phyloP scores from a whole-genome alignment of 2,329 filamentous ascomycete genomes.

The Thelonectria discophora region DNA sequence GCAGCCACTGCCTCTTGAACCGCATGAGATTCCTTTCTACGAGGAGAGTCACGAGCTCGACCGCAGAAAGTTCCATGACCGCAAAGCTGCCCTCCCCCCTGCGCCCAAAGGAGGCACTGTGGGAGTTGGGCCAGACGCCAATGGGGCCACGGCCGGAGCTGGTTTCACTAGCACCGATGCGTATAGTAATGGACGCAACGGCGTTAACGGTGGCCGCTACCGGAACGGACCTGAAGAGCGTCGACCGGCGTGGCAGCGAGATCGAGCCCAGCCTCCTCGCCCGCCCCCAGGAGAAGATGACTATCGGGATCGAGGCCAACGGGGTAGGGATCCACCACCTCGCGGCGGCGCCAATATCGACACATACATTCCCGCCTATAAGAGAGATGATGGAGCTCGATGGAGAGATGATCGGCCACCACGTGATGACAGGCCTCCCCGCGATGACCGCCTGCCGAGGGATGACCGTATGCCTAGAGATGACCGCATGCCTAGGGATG shows the following conservation, averaged over 20 bases:
- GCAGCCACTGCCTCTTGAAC: slow-evolving; percentile 78
- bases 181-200: slow-evolving; percentile 57
- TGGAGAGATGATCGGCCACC: slow-evolving; percentile 48
- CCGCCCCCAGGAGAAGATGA: slow-evolving; percentile 49
- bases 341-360: slow-evolving; percentile 51
- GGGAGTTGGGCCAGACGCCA: slow-evolving; percentile 72
- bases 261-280: slow-evolving; percentile 62
- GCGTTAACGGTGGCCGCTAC: slow-evolving; percentile 58
- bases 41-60: slow-evolving; percentile 98
- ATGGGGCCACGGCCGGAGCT: slow-evolving; percentile 54
- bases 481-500: slow-evolving; percentile 27
- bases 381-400: slow-evolving; percentile 46
- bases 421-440: slow-evolving; percentile 33
- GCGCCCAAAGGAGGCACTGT: slow-evolving; percentile 92
- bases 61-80: slow-evolving; percentile 86
- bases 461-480: slow-evolving; percentile 37
- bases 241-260: slow-evolving; percentile 64
- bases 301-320: slow-evolving; percentile 50
- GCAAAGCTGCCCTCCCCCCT: slow-evolving; percentile 84
- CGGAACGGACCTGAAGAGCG: slow-evolving; percentile 55
- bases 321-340: slow-evolving; percentile 43
- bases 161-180: slow-evolving; percentile 62
- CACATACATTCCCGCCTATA: slow-evolving; percentile 61
- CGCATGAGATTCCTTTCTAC: slow-evolving; percentile 88
- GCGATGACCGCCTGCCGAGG: slow-evolving; percentile 28